Base-by-base conservation (phyloP, 2,329 filamentous ascomycete genomes). In the Phaeosphaeria sp. region DNA sequence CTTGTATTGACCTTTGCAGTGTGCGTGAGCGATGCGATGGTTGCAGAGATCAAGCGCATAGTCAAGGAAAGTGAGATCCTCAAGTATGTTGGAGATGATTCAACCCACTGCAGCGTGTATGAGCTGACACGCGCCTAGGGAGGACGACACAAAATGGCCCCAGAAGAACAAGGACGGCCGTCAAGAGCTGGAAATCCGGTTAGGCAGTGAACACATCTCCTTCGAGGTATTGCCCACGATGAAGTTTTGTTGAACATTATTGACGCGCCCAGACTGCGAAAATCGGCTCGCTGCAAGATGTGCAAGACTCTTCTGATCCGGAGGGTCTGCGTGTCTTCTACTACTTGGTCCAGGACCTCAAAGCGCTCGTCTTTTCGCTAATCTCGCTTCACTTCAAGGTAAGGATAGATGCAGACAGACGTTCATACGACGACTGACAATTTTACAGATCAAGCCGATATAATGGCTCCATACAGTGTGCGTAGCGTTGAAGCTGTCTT, bases 121-220 rank as follows among this genome's bases (percentile, higher is more conserved):
- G 27, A 42, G 25, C 30, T 21, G 39, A 24, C 17, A 36, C 48
- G 9, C 40, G 11, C 69, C 61, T 67, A 96, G 92, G 82, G 95
- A 99, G 88, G 95, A 99, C 75, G 95, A 99, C 77, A 91, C 89
- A 24, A 97, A 97, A 77, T 99, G 95, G 95, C 95, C 95, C 0
- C 92, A 96, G 78, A 99, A 98, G 86, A 99, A 99, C 82, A 98
- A 98, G 81, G 95, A 99, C 71, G 95, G 95, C 36, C 88, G 94
- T 63, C 95, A 99, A 77, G 95, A 99, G 80, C 84, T 99, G 48
- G 95, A 99, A 79, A 97, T 99, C 57, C 87, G 93, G 49, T 77
- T 99, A 55, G 95, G 94, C 43, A 95, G 91, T 71, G 95, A 99
- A 64, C 94, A 98, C 77, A 98, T 99, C 68, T 96, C 93, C 1